Base-by-base conservation (phyloP, 306 rosid genomes). In the Fagus crenata region DNA sequence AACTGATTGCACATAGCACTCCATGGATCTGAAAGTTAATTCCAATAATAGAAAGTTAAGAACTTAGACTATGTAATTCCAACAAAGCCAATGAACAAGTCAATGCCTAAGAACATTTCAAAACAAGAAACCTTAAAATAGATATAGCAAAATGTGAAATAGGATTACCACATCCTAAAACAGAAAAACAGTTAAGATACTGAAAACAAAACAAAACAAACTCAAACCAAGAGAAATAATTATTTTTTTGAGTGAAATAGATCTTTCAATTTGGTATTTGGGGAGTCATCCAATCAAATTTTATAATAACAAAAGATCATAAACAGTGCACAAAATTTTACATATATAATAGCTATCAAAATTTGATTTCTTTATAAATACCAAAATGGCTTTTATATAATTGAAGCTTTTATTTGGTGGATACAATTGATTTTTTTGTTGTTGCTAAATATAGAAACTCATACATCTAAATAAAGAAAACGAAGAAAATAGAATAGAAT, bases 1-100 rank as follows among this genome's bases (percentile, higher is more conserved):
- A 93, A 18, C 98, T 84, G 74, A 93, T 59, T 22, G 85, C 90
- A 75, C 91, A 91, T 0, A 90, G 84, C 64, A 91, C 87, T 84
- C 96, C 98, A 54, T 93, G 98, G 1, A 67, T 37, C 98, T 93
- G 89, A 72, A 67, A 58, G 49, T 36, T 53, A 69, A 74, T 51
- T 32, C 17, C 43, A 9, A n/a, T 39, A 2, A n/a, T 2, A 46
- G 2, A 22, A 22, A 22, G 28, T 22, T 49, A 11, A 70, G 58
- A 46, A 49, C 53, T 46, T 31, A 9, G 55, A 3, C 17, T 15
- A 22, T 22, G 28, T 22, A 22, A 22, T 15, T 53, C 56, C 4
- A 53, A 15, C 56, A 15, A 53, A 15, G 31, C 6, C 14, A 3
- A 59, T 59, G 63, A 56, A 7, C 33, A 55, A n/a, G 18, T 55